phyloP scores from a whole-genome alignment of 352 stramenopile genomes.

The Phytophthora foliorum region DNA sequence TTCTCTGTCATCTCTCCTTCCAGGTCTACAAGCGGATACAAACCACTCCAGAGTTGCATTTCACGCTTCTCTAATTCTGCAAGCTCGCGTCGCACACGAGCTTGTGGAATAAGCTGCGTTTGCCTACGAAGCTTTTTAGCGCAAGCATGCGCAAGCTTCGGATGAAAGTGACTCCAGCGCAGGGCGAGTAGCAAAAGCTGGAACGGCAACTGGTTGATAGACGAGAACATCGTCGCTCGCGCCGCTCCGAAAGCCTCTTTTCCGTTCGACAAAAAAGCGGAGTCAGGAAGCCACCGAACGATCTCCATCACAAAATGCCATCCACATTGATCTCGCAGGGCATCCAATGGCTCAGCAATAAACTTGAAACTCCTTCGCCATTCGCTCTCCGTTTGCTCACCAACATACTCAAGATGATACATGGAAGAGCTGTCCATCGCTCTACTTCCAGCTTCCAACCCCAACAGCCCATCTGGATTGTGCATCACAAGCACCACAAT shows the following conservation, averaged over 20 bases:
- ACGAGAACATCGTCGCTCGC: conserved; percentile 43
- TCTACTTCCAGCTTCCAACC: conserved; percentile 8
- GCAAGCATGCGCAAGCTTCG: conserved; percentile 44
- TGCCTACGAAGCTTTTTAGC: conserved; percentile 61
- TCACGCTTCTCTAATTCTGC: conserved; percentile 35
- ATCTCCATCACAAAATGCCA: conserved; percentile 72
- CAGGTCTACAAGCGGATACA: conserved; percentile 25
- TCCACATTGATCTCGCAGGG: conserved; percentile 54
- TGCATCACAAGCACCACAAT: conserved; percentile 32
- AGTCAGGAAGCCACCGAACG: conserved; percentile 30
- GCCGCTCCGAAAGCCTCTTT: conserved; percentile 11
- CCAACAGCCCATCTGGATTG: conserved; percentile 25
- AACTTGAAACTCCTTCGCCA: conserved; percentile 18
- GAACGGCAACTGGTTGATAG: conserved; percentile 64
- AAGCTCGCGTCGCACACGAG: conserved; percentile 50
- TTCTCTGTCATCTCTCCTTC: neutral
- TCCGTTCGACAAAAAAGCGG: neutral
- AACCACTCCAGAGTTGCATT: conserved; percentile 39
- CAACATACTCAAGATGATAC: conserved; percentile 15
- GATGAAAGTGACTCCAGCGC: conserved; percentile 81
- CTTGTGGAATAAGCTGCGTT: conserved; percentile 55
- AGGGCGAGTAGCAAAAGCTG: conserved; percentile 74
- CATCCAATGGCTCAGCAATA: conserved; percentile 45
- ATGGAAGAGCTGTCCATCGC: neutral
- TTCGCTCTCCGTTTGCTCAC: neutral